Conservation (phyloP, 345 rosid genomes). For the Raphanus sativus region DNA sequence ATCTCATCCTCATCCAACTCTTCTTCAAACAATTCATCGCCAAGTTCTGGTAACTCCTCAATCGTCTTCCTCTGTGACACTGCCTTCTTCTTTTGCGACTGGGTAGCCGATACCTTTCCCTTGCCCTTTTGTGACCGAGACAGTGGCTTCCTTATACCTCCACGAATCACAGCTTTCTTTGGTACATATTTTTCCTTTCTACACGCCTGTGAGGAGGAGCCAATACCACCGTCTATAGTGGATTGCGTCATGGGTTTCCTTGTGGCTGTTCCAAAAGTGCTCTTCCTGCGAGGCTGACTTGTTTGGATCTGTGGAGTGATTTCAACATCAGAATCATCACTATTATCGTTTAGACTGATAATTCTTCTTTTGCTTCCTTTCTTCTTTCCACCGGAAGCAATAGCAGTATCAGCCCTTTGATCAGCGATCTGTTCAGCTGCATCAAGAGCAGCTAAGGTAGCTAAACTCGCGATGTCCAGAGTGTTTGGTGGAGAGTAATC, state of each 20-base stretch:
- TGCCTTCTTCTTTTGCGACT: neutral
- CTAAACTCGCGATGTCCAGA: too few relatives aligned
- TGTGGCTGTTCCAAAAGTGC: neutral
- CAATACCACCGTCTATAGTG: neutral
- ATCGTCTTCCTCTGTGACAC: neutral
- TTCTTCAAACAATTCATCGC: neutral
- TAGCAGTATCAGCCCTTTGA: neutral
- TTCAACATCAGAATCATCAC: neutral
- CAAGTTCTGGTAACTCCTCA: neutral
- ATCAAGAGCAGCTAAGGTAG: neutral
- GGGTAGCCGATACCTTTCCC: too few relatives aligned
- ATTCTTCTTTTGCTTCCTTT: neutral
- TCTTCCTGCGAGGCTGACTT: neutral
- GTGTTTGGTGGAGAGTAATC: too few relatives aligned
- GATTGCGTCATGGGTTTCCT: neutral
- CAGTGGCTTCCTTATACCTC: neutral
- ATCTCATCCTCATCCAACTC: neutral
- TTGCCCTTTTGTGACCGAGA: too few relatives aligned
- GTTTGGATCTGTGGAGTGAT: neutral
- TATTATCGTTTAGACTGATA: neutral
- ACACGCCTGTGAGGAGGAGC: neutral
- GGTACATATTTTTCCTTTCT: neutral
- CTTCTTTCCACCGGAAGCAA: neutral
- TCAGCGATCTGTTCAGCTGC: neutral
- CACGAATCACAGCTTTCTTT: neutral